Base-by-base conservation (phyloP, 2,329 filamentous ascomycete species). In the Aureobasidium sp. region DNA sequence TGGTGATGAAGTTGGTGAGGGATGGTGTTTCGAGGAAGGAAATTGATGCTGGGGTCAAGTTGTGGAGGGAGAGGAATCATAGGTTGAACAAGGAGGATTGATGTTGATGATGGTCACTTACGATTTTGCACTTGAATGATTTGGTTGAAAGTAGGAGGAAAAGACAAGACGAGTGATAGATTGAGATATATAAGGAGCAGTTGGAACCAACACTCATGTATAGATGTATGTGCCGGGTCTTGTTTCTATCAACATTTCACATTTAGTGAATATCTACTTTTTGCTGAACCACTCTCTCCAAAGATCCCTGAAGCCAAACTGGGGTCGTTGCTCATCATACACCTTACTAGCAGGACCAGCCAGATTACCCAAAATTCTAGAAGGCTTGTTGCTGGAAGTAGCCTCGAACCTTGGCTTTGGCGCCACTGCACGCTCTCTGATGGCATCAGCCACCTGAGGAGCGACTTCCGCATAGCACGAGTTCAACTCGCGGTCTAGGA, bases 231-330 rank as follows among this genome's bases (percentile, higher is more conserved):
- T 48, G 45, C 15, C 9, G 2, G 19, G 1, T 35, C n/a, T 22
- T 11, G 2, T 14, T 22, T 50, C 29, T 50, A 35, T 14, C 15
- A 19, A 31, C 29, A 19, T 12, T 15, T 4, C 2, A 33, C 6
- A 17, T 33, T 17, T 22, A 29, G 2, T n/a, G n/a, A 37, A 19
- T n/a, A 3, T 31, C 19, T 42, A 57, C n/a, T 61, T 56, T 14
- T 53, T 54, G 8, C 60, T 48, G n/a, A 61, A 96, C 12, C 96
- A 71, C 74, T 97, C 93, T 68, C 83, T 84, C 91, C 91, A 97
- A 76, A 96, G 89, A 73, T 97, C 85, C 71, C 83, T 89, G 65
- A 97, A 85, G 7, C 94, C 93, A 75, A 97, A 97, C 61, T 88
- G 84, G 60, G 87, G 85, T 61, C 82, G 81, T 64, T 82, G 82